phyloP scores from a whole-genome alignment of 106 monocot species.

The Allium fistulosum region DNA sequence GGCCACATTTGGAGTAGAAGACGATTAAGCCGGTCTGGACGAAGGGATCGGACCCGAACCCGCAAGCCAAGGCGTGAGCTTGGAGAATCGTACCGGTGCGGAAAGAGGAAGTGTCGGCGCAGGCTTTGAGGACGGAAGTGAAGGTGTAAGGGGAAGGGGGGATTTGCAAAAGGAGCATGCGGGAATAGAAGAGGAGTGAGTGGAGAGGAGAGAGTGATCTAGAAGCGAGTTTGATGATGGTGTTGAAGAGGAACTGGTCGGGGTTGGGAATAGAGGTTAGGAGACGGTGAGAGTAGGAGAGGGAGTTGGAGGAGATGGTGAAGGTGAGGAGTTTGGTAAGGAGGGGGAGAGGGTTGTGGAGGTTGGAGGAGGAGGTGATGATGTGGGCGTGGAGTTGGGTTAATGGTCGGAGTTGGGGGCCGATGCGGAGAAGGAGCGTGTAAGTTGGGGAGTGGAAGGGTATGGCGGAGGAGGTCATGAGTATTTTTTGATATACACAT shows the following conservation, averaged over 20 bases:
- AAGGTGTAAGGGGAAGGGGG: slow-evolving; percentile 40
- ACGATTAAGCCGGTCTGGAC: slow-evolving; percentile 37
- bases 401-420: slow-evolving; percentile 34
- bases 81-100: slow-evolving; percentile 25
- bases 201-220: slow-evolving; percentile 10
- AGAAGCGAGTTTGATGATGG: slow-evolving; percentile 33
- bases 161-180: slow-evolving; percentile 16
- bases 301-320: slow-evolving; percentile 13
- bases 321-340: slow-evolving; percentile 53
- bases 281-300: slow-evolving; percentile 22
- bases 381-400: slow-evolving; percentile 38
- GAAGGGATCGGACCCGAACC: slow-evolving; percentile 29
- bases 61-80: slow-evolving; percentile 18
- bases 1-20: slow-evolving; percentile 36
- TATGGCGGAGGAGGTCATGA: neutral
- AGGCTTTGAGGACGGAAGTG: slow-evolving; percentile 46
- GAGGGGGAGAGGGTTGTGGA: slow-evolving; percentile 29
- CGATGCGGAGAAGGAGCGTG: slow-evolving; percentile 28
- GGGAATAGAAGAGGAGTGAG: slow-evolving; percentile 38
- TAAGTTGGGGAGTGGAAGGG: slow-evolving; percentile 21
- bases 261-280: slow-evolving; percentile 28
- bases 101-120: slow-evolving; percentile 26
- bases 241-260: slow-evolving; percentile 50
- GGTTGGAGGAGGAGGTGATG: slow-evolving; percentile 19
- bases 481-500: no score